Percentiles rank a stretch among this genome's conserved stretches.
Evolutionary conservation across 345 rosid genomes (phyloP).

Genomic region (Triadica sebifera): DNA sequence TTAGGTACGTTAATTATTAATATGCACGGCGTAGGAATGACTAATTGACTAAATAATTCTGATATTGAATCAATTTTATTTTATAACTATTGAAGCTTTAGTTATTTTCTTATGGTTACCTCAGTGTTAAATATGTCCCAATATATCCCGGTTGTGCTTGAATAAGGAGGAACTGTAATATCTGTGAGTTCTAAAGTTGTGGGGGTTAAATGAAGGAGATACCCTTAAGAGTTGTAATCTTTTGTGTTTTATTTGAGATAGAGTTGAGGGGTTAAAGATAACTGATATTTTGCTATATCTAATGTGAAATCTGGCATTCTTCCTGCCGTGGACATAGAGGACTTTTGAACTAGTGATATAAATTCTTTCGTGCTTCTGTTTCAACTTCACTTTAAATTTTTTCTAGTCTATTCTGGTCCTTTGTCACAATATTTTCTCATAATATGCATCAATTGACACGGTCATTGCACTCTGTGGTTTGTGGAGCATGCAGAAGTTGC

Average conservation of each 20-base stretch:
- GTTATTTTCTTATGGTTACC: not conserved
- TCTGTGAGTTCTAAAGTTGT: too few relatives aligned
- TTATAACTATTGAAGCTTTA: conserved; percentile 1
- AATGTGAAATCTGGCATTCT: not conserved
- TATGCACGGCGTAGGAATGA: too few relatives aligned
- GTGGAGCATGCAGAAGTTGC: not conserved
- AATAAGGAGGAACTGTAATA: not conserved
- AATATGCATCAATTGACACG: not conserved
- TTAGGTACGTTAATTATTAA: too few relatives aligned
- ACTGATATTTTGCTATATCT: too few relatives aligned
- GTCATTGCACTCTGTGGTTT: too few relatives aligned
- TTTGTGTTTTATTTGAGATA: not conserved
- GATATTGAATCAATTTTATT: not conserved
- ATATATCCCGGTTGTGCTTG: not conserved
- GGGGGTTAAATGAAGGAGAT: too few relatives aligned
- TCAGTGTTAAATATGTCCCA: too few relatives aligned
- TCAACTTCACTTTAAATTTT: not conserved
- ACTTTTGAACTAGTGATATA: too few relatives aligned
- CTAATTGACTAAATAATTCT: too few relatives aligned
- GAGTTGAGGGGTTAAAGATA: too few relatives aligned
- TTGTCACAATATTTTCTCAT: not conserved
- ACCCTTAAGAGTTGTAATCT: too few relatives aligned
- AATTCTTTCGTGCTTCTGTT: not conserved
- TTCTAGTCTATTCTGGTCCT: not conserved
- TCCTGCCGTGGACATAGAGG: not conserved